phyloP scores from a whole-genome alignment of 2,329 filamentous ascomycete genomes.

The Calycina herbarum region DNA sequence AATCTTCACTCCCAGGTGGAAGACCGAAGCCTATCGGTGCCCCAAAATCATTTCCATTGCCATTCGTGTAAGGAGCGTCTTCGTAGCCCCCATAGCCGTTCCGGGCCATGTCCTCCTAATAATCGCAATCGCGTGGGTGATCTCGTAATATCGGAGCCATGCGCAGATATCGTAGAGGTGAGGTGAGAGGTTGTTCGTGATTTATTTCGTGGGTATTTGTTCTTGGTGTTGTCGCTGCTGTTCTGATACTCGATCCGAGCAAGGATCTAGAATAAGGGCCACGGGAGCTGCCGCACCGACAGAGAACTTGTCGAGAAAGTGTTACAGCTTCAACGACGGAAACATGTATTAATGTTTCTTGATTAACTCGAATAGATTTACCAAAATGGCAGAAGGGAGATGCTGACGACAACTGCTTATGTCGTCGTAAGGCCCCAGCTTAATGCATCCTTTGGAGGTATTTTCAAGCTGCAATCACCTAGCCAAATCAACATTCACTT shows the following conservation, averaged over 20 bases:
- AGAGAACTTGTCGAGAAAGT: neutral
- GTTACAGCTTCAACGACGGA: neutral
- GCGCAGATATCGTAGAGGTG: slow-evolving; percentile 16
- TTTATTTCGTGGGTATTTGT: slow-evolving; percentile 7
- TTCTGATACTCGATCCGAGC: neutral
- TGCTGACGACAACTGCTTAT: neutral
- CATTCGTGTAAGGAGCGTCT: slow-evolving; percentile 35
- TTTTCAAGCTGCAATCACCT: too few species aligned
- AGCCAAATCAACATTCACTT: too few species aligned
- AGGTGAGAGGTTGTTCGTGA: neutral
- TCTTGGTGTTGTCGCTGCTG: slow-evolving; percentile 13
- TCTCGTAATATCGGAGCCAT: slow-evolving; percentile 26
- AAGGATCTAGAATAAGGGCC: neutral
- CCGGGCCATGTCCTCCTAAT: slow-evolving; percentile 33
- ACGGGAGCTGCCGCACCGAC: slow-evolving; percentile 10
- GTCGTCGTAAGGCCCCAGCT: neutral
- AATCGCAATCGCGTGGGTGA: slow-evolving; percentile 26
- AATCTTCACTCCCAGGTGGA: slow-evolving; percentile 32
- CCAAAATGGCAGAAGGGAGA: neutral
- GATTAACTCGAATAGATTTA: neutral
- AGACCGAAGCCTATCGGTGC: slow-evolving; percentile 26
- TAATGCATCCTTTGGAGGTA: too few species aligned
- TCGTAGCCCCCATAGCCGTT: slow-evolving; percentile 36
- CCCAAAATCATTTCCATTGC: slow-evolving; percentile 26
- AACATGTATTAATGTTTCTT: neutral